Percentiles rank a stretch among this genome's conserved stretches.
Evolutionary conservation across 2,329 filamentous ascomycete species (phyloP).

Genomic region (Exserohilum rostratum): DNA sequence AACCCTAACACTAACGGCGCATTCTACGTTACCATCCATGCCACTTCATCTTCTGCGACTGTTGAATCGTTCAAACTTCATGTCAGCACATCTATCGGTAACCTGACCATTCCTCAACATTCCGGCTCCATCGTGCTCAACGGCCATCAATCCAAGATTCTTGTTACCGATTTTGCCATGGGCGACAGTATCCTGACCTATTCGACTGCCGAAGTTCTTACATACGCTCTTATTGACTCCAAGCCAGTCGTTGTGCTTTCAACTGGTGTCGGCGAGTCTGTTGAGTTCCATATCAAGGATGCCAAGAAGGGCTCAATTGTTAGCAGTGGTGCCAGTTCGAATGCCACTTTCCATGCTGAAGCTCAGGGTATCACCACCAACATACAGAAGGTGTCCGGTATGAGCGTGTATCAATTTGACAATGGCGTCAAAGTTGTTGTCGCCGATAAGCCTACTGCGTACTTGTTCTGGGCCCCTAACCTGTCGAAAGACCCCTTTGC

Average conservation of each 20-base stretch:
- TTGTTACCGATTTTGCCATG: slow-evolving; percentile 65
- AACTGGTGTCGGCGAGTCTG: slow-evolving; percentile 48
- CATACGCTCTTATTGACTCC: slow-evolving; percentile 47
- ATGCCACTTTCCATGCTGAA: slow-evolving; percentile 52
- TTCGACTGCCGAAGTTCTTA: slow-evolving; percentile 60
- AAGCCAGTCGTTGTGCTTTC: slow-evolving; percentile 50
- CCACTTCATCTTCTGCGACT: slow-evolving; percentile 58
- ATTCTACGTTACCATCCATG: slow-evolving; percentile 66
- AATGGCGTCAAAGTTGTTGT: slow-evolving; percentile 47
- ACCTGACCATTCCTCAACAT: slow-evolving; percentile 60
- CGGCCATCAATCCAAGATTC: slow-evolving; percentile 67
- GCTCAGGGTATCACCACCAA: slow-evolving; percentile 44
- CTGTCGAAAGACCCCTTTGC: slow-evolving; percentile 48
- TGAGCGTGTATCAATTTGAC: slow-evolving; percentile 45
- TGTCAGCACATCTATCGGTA: slow-evolving; percentile 62
- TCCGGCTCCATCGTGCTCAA: slow-evolving; percentile 59
- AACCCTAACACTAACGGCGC: slow-evolving; percentile 63
- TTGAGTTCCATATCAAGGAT: slow-evolving; percentile 50
- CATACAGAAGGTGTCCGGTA: slow-evolving; percentile 40
- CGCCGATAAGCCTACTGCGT: slow-evolving; percentile 47
- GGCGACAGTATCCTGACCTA: slow-evolving; percentile 61
- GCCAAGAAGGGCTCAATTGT: slow-evolving; percentile 47
- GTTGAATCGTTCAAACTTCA: slow-evolving; percentile 61
- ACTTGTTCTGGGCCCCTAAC: slow-evolving; percentile 50
- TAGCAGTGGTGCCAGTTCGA: slow-evolving; percentile 50